phyloP scores from a whole-genome alignment of 2,329 filamentous ascomycete species.

The Paramyrothecium roridum region DNA sequence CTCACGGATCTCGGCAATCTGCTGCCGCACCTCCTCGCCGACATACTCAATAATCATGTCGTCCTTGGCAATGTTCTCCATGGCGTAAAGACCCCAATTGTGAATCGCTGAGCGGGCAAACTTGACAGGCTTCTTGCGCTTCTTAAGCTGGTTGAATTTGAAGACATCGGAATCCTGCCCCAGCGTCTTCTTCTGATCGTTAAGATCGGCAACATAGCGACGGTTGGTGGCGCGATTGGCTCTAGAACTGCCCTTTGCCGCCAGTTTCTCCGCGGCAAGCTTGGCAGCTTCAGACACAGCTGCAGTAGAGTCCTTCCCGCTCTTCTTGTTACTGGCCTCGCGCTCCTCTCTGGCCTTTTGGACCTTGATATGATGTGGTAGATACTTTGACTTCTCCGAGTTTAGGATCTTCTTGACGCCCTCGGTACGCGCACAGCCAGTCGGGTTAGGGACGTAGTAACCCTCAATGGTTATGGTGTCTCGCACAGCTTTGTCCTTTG shows the following conservation, averaged over 20 bases:
- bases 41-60: slow-evolving; percentile 99
- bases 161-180: slow-evolving; percentile 85
- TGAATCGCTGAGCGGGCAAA: slow-evolving; percentile 97
- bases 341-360: slow-evolving; percentile 87
- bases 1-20: slow-evolving; percentile 95
- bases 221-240: slow-evolving; percentile 95
- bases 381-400: slow-evolving; percentile 95
- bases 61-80: slow-evolving; percentile 94
- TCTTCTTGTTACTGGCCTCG: slow-evolving; percentile 70
- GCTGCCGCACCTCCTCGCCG: slow-evolving; percentile 93
- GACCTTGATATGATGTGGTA: slow-evolving; percentile 96
- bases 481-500: slow-evolving; percentile 20
- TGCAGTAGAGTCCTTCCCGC: slow-evolving; percentile 61
- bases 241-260: slow-evolving; percentile 85
- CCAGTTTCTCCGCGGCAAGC: slow-evolving; percentile 73
- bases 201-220: slow-evolving; percentile 89
- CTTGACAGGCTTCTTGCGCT: slow-evolving; percentile 98
- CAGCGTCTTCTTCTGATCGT: slow-evolving; percentile 86
- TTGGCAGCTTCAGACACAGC: slow-evolving; percentile 69
- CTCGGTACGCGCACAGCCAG: slow-evolving; percentile 87
- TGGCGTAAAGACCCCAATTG: slow-evolving; percentile 97
- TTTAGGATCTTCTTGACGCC: slow-evolving; percentile 94
- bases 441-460: slow-evolving; percentile 80
- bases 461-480: slow-evolving; percentile 49
- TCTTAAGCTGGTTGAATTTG: slow-evolving; percentile 98